Evolutionary conservation across 768 basidiomycete species (phyloP).

Genomic region (Paxillus involutus): DNA sequence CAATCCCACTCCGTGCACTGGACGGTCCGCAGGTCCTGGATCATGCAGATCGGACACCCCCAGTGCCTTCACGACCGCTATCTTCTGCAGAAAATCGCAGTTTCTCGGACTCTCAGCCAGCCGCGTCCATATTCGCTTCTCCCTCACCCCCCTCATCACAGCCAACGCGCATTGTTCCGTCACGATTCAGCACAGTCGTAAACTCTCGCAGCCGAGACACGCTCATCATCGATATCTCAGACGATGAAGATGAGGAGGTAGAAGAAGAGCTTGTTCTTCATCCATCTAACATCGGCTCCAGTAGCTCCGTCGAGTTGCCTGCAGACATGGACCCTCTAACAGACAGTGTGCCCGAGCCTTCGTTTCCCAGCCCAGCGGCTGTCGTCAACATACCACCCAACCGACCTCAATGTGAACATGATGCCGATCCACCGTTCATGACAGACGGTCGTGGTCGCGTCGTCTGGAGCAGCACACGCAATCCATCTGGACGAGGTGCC

Average conservation of each 20-base stretch:
- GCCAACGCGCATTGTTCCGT: conserved; percentile 7
- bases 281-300: not conserved
- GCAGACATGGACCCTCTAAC: not conserved
- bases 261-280: conserved; percentile 6
- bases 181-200: conserved; percentile 28
- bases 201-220: conserved; percentile 21
- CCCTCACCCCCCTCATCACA: conserved; percentile 2
- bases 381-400: conserved; percentile 1
- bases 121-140: not conserved
- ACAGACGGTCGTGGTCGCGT: conserved; percentile 68
- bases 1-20: not conserved
- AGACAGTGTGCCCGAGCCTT: not conserved
- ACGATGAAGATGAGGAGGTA: conserved; percentile 25
- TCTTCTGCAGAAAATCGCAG: conserved; percentile 9
- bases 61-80: not conserved
- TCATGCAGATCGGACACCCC: not conserved
- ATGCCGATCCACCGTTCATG: conserved; percentile 51
- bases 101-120: not conserved
- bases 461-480: conserved; percentile 40
- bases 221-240: conserved; percentile 33
- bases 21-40: not conserved
- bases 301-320: not conserved
- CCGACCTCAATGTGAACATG: conserved; percentile 30
- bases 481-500: conserved; percentile 14
- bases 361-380: not conserved